These are phyloP conservation scores for Penicillium manginii DNA, from an alignment of 495 filamentous ascomycete genomes.

Conservation along the genomic window DNA sequence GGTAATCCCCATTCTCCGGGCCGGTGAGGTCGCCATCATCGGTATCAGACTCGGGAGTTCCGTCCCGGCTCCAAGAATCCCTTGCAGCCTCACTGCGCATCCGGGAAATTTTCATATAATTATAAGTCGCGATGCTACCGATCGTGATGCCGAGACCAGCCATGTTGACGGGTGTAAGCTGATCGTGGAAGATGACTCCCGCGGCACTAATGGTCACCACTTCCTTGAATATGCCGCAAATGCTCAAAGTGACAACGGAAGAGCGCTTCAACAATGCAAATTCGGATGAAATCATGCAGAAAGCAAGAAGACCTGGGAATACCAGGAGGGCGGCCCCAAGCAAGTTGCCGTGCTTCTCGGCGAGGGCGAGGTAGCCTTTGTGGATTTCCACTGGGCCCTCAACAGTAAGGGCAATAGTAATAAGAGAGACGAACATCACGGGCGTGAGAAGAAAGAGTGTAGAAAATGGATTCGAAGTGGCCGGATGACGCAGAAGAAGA, in stretches of 20 bases:
- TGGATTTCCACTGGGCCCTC: slow-evolving; percentile 75
- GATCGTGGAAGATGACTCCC: slow-evolving; percentile 85
- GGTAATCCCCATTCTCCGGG: slow-evolving; percentile 32
- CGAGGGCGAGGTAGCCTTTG: slow-evolving; percentile 63
- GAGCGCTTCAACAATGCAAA: slow-evolving; percentile 95
- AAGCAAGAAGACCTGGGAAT: slow-evolving; percentile 90
- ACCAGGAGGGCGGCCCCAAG: slow-evolving; percentile 66
- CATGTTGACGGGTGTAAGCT: slow-evolving; percentile 86
- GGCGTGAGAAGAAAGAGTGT: slow-evolving; percentile 97
- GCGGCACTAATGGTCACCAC: slow-evolving; percentile 94
- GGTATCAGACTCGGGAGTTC: slow-evolving; percentile 36
- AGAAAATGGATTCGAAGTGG: slow-evolving; percentile 95
- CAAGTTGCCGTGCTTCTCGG: slow-evolving; percentile 65
- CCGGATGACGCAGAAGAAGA: slow-evolving; percentile 89
- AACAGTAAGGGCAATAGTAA: slow-evolving; percentile 80
- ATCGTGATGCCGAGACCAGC: slow-evolving; percentile 89
- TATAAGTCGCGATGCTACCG: slow-evolving; percentile 82
- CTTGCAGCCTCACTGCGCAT: slow-evolving; percentile 74
- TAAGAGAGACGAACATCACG: slow-evolving; percentile 87
- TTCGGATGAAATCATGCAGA: slow-evolving; percentile 95
- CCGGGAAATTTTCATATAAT: slow-evolving; percentile 89
- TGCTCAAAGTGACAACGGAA: slow-evolving; percentile 92
- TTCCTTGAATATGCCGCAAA: slow-evolving; percentile 99
- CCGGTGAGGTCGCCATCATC: slow-evolving; percentile 33
- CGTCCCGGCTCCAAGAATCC: slow-evolving; percentile 33